Evolutionary conservation across 208 protist species (phyloP).

Genomic region (Phytomonas sp.): DNA sequence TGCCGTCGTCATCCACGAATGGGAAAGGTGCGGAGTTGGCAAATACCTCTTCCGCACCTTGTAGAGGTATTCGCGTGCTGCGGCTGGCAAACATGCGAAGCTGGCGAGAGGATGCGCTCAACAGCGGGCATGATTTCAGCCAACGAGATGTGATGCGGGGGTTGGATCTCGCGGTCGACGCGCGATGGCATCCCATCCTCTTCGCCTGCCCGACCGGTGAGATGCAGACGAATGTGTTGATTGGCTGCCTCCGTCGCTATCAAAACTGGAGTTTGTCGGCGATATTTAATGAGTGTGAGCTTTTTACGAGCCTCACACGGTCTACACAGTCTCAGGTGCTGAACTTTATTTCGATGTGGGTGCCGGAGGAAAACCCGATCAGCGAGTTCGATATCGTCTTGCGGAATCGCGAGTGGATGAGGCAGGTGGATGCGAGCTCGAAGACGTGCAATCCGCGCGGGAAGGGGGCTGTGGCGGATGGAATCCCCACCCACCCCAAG

Average conservation of each 20-base stretch:
- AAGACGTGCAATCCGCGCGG: not conserved
- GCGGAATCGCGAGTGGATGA: not conserved
- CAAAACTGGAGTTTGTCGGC: conserved; percentile 73
- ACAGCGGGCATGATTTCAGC: conserved; percentile 60
- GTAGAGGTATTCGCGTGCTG: conserved; percentile 36
- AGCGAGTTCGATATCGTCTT: conserved; percentile 27
- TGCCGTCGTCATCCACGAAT: not conserved
- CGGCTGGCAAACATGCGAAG: conserved; percentile 45
- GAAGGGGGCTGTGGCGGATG: not conserved
- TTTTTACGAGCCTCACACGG: conserved; percentile 47
- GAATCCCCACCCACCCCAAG: not conserved
- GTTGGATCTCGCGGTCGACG: conserved; percentile 74
- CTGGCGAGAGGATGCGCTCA: conserved; percentile 50
- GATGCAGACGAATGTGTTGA: conserved; percentile 76
- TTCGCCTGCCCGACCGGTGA: conserved; percentile 82
- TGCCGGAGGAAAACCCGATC: conserved; percentile 45
- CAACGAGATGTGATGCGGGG: conserved; percentile 57
- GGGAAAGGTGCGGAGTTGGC: not conserved
- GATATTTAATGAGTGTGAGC: conserved; percentile 75
- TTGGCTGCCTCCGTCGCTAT: conserved; percentile 82
- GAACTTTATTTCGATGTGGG: conserved; percentile 59
- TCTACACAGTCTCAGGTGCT: conserved; percentile 44
- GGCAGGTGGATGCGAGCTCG: not conserved
- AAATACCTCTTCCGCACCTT: not conserved
- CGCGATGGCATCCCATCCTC: conserved; percentile 82